These are phyloP conservation scores for Pilaira anomala DNA, from an alignment of 192 early-diverging fungal genomes.

Conservation along the genomic window DNA sequence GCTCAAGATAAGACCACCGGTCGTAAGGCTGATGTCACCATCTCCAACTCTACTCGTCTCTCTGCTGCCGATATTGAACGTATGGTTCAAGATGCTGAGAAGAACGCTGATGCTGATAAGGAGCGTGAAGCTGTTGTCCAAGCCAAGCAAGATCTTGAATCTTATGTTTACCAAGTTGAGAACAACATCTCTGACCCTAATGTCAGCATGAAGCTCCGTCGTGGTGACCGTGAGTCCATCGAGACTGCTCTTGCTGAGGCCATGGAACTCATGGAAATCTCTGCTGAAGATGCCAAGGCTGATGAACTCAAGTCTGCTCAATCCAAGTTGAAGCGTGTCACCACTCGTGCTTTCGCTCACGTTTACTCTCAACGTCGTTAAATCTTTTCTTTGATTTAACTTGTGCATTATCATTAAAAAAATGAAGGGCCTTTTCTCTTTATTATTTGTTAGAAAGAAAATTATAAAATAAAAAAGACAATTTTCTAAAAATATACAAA, in stretches of 20 bases:
- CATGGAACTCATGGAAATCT: conserved; percentile 69
- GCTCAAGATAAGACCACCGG: conserved; percentile 91
- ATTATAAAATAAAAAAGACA: too few species aligned
- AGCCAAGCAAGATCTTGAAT: conserved; percentile 81
- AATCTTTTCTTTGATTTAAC: conserved; percentile 21
- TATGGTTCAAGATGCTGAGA: conserved; percentile 89
- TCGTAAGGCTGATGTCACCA: conserved; percentile 88
- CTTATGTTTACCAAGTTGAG: conserved; percentile 64
- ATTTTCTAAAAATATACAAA: too few species aligned
- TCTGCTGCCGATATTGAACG: conserved; percentile 89
- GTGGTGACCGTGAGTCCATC: conserved; percentile 66
- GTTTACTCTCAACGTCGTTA: conserved; percentile 40
- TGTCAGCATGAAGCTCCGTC: conserved; percentile 68
- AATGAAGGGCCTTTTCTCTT: not conserved
- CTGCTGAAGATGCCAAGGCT: conserved; percentile 56
- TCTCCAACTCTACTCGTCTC: conserved; percentile 91
- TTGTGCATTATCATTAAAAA: not conserved
- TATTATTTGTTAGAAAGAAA: not conserved
- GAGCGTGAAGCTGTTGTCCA: conserved; percentile 70
- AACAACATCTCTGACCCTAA: conserved; percentile 58
- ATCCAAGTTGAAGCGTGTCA: conserved; percentile 68
- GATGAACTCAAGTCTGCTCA: conserved; percentile 60
- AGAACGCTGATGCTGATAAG: conserved; percentile 78
- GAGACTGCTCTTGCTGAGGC: conserved; percentile 76
- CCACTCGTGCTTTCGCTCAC: conserved; percentile 62